Evolutionary conservation across 176 grass and related monocot genomes (phyloP).

Genomic region (Tillandsia leiboldiana): DNA sequence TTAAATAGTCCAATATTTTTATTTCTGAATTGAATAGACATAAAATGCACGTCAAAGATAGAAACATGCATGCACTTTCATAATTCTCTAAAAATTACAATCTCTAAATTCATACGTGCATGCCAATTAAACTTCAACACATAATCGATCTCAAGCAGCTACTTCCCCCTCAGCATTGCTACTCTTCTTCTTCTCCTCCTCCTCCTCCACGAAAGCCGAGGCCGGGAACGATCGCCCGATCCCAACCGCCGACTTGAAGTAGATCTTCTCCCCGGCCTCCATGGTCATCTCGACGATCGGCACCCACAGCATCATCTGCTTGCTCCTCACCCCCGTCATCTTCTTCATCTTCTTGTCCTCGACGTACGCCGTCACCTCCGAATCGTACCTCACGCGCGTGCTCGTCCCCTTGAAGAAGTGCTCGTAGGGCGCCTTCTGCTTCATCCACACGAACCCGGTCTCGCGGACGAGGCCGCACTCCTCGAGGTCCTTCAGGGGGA

Average conservation of each 20-base stretch:
- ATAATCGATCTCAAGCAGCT: background rate
- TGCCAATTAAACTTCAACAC: too few species aligned
- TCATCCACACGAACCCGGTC: constrained; percentile 93
- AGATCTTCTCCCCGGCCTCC: constrained; percentile 39
- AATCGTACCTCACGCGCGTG: constrained; percentile 58
- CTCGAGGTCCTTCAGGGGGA: constrained; percentile 64
- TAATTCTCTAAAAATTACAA: too few species aligned
- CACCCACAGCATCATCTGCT: constrained; percentile 87
- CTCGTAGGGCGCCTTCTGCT: constrained; percentile 60
- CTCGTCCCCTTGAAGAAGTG: constrained; percentile 62
- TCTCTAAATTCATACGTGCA: too few species aligned
- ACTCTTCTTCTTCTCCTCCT: constrained; percentile 1
- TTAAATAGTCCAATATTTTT: too few species aligned
- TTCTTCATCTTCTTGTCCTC: constrained; percentile 76
- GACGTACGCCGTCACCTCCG: constrained; percentile 80
- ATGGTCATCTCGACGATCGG: constrained; percentile 86
- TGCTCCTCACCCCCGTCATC: constrained; percentile 78
- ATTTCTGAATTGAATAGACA: too few species aligned
- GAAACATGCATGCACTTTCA: too few species aligned
- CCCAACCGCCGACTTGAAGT: constrained; percentile 79
- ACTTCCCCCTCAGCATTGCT: background rate
- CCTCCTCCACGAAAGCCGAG: constrained; percentile 55
- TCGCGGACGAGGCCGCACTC: constrained; percentile 75
- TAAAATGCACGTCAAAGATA: too few species aligned
- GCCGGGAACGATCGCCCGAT: constrained; percentile 65